These are phyloP conservation scores for Musa itinerans DNA, from an alignment of 176 grass and related monocot species.

Conservation along the genomic window DNA sequence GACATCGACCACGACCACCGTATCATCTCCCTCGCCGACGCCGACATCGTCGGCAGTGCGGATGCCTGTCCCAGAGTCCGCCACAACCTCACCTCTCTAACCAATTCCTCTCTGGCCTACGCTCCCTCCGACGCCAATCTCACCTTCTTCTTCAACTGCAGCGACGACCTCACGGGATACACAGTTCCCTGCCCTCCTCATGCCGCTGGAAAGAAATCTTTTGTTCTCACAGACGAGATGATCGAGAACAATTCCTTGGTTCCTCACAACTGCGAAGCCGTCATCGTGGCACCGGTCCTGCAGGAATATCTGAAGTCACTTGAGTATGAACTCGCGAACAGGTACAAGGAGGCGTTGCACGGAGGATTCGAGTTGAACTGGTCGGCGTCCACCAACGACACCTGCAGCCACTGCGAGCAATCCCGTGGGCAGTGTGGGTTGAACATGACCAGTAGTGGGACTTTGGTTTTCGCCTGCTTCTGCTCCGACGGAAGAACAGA, in stretches of 20 bases:
- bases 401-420: not conserved
- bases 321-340: accelerated
- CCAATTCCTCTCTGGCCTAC: not conserved
- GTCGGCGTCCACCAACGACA: not conserved
- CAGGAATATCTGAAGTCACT: not conserved
- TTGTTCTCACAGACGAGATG: not conserved
- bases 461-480: not conserved
- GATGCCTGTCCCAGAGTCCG: not conserved
- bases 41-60: not conserved
- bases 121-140: not conserved
- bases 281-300: not conserved
- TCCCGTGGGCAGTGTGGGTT: not conserved
- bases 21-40: not conserved
- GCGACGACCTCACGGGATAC: accelerated
- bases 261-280: not conserved
- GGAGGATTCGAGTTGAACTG: not conserved
- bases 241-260: too few species aligned
- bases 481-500: not conserved
- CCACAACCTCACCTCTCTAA: not conserved
- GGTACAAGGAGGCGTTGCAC: accelerated
- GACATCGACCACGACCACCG: not conserved
- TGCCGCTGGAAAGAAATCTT: not conserved
- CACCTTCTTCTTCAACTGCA: conserved; percentile 8
- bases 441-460: not conserved
- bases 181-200: not conserved